These are phyloP conservation scores for Claviceps pazoutovae DNA, from an alignment of 2,329 filamentous ascomycete genomes.

Conservation along the genomic window DNA sequence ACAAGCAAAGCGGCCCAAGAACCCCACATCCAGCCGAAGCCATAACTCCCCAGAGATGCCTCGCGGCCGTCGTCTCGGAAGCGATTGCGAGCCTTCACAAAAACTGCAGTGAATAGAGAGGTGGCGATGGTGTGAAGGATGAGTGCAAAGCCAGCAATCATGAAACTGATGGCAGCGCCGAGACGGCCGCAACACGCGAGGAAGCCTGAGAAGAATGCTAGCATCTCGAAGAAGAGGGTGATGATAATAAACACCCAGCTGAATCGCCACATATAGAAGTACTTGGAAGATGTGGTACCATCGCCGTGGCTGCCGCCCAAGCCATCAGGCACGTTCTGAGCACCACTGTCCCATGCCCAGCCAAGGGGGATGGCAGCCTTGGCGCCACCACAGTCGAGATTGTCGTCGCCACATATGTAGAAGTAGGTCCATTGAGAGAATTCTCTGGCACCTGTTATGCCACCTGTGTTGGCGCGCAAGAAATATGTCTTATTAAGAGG, in stretches of 20 bases:
- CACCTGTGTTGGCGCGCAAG: slow-evolving; percentile 62
- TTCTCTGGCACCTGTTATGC: slow-evolving; percentile 53
- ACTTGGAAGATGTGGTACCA: slow-evolving; percentile 42
- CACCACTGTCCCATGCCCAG: slow-evolving; percentile 48
- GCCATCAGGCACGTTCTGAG: slow-evolving; percentile 27
- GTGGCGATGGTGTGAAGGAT: slow-evolving; percentile 56
- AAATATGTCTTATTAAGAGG: slow-evolving; percentile 70
- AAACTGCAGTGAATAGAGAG: slow-evolving; percentile 59
- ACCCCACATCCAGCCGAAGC: slow-evolving; percentile 67
- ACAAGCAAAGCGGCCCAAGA: slow-evolving; percentile 53
- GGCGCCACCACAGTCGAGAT: slow-evolving; percentile 48
- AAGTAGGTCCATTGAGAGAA: slow-evolving; percentile 83
- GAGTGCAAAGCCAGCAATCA: slow-evolving; percentile 45
- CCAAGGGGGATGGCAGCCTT: slow-evolving; percentile 55
- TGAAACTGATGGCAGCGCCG: slow-evolving; percentile 51
- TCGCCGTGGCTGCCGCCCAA: slow-evolving; percentile 39
- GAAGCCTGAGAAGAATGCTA: slow-evolving; percentile 54
- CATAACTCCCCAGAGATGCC: slow-evolving; percentile 51
- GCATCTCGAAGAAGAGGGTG: slow-evolving; percentile 60
- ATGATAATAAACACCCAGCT: slow-evolving; percentile 87
- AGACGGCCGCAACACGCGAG: slow-evolving; percentile 58
- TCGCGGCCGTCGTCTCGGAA: slow-evolving; percentile 43
- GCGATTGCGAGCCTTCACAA: slow-evolving; percentile 54
- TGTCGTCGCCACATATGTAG: slow-evolving; percentile 56
- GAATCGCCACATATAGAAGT: slow-evolving; percentile 80